Conservation (phyloP, 768 basidiomycete genomes). For the Leccinellum luteum region DNA sequence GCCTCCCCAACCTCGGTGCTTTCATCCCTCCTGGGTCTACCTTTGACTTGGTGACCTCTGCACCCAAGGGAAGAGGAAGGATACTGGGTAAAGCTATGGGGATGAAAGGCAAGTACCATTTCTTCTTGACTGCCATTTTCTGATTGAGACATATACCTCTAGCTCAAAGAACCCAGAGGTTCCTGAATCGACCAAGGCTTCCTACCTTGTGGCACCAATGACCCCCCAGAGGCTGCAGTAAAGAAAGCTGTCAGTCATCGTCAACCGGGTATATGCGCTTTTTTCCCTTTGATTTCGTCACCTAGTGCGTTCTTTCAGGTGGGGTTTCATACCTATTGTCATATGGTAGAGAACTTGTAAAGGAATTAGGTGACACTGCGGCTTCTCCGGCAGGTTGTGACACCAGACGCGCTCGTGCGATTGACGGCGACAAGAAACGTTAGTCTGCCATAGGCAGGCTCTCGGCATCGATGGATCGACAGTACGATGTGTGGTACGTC, state of each 20-base stretch:
- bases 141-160: constrained; percentile 10
- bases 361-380: constrained; percentile 69
- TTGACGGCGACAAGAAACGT: no score
- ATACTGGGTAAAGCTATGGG: constrained; percentile 15
- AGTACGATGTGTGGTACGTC: no score
- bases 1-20: constrained; percentile 25
- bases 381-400: constrained; percentile 92
- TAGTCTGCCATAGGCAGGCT: no score
- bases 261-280: constrained; percentile 9
- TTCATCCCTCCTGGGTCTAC: constrained; percentile 22
- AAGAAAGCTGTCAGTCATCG: constrained; percentile 20
- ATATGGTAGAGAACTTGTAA: constrained; percentile 36
- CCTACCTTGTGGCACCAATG: constrained; percentile 83
- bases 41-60: constrained; percentile 15
- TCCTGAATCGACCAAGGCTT: constrained; percentile 33
- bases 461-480: no score
- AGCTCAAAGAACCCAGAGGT: constrained; percentile 8
- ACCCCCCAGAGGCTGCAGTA: constrained; percentile 57
- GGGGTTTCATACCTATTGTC: constrained; percentile 6
- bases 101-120: background rate
- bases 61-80: background rate
- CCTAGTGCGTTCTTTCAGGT: background rate
- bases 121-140: no score
- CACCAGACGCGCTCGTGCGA: no score
- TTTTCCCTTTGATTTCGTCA: background rate